These are phyloP conservation scores for Trematosphaeria pertusa DNA, from an alignment of 2,329 filamentous ascomycete species.

Conservation along the genomic window DNA sequence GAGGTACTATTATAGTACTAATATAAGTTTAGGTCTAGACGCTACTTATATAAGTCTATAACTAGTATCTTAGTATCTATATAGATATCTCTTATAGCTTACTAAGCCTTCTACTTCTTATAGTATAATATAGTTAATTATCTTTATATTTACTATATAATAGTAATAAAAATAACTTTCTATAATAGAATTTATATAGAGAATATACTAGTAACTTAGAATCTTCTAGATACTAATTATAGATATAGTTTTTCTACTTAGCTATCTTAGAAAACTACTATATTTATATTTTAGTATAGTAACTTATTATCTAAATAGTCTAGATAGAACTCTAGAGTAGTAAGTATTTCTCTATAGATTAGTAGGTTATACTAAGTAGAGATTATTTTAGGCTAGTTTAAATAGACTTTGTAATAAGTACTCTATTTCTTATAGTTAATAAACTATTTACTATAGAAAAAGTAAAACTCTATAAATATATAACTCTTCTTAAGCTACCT, in stretches of 20 bases:
- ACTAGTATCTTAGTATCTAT: slow-evolving; percentile 12
- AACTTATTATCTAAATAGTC: slow-evolving; percentile 13
- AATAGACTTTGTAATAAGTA: slow-evolving; percentile 13
- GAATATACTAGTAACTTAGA: slow-evolving; percentile 11
- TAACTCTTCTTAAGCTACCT: too few relatives aligned
- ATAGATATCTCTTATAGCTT: too few relatives aligned
- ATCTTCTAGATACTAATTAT: slow-evolving; percentile 16
- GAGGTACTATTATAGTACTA: too few relatives aligned
- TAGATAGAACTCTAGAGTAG: slow-evolving; percentile 10
- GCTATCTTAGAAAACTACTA: slow-evolving; percentile 8
- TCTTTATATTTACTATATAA: too few relatives aligned
- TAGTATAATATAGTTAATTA: too few relatives aligned
- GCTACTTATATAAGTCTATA: slow-evolving; percentile 12
- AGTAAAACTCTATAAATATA: too few relatives aligned
- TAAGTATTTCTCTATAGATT: slow-evolving; percentile 13
- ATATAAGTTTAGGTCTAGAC: too few relatives aligned
- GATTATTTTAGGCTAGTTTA: slow-evolving; percentile 15
- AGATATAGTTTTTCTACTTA: slow-evolving; percentile 15
- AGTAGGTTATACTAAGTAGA: slow-evolving; percentile 13
- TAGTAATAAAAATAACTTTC: slow-evolving; percentile 15
- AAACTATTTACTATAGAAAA: too few relatives aligned
- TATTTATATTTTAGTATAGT: slow-evolving; percentile 11
- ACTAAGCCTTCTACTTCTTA: too few relatives aligned
- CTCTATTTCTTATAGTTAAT: slow-evolving; percentile 11
- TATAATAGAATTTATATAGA: slow-evolving; percentile 14